Base-by-base conservation (phyloP, 768 basidiomycete genomes). In the Kwoniella sp. region DNA sequence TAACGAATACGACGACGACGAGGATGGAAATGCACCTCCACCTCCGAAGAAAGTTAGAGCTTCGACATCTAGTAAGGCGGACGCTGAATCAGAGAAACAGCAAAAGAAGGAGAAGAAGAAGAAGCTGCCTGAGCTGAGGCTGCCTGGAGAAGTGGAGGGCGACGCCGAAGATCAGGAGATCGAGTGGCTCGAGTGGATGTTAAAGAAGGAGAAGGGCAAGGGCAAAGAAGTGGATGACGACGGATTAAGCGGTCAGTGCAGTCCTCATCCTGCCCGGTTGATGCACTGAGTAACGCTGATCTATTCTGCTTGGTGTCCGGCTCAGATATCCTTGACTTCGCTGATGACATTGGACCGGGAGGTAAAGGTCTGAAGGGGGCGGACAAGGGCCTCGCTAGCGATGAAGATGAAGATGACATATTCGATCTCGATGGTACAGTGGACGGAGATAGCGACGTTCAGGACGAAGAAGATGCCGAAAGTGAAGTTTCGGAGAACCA, bases 151-250 rank as follows among this genome's bases (percentile, higher is more conserved):
- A 12, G 53, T 52, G 1, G 55, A 53, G n/a, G 67, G 30, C 2
- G 72, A 77, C 60, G 85, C 89, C 34, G 94, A 98, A 71, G 93
- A 94, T 73, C 85, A 85, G 0, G 92, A 94, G 75, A 96, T 97
- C 50, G 85, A 87, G 0, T 88, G 90, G 81, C 82, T 96, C 12
- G 94, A 97, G 79, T 83, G 85, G 0, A 89, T 88, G 78, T 85
- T 96, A 20, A 78, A 82, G 51, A 79, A 83, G 62, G 82, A 83
- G 58, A 84, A 85, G 67, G 84, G 79, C 1, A 74, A 74, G 45
- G 70, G 66, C 37, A 70, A 70, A 52, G 83, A 81, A 26, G 82
- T 81, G 0, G 76, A 84, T 34, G 88, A 87, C 1, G 94, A 97
- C 79, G 93, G 92, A 3, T 82, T 96, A 17, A 91, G 89, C 72